Evolutionary conservation across 306 rosid genomes (phyloP).

Genomic region (Cajanus cajan): DNA sequence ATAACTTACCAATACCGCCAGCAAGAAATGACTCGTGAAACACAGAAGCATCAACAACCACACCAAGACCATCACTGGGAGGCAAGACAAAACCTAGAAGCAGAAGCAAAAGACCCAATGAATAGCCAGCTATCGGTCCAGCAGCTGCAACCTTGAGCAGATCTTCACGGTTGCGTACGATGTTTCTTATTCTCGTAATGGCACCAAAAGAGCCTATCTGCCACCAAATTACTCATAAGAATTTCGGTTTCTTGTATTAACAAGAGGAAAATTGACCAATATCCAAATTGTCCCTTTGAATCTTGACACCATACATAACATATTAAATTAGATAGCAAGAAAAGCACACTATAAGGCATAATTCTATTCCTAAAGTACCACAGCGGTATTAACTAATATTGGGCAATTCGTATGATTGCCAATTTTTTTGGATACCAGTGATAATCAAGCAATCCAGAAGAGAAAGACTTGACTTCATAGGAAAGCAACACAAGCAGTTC

Average conservation of each 20-base stretch:
- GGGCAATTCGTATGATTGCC: background rate
- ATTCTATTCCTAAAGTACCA: background rate
- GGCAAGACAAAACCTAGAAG: slow-evolving; percentile 86
- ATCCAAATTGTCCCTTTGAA: slow-evolving; percentile 12
- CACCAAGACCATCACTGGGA: slow-evolving; percentile 87
- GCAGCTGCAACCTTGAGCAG: slow-evolving; percentile 90
- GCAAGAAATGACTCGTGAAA: slow-evolving; percentile 95
- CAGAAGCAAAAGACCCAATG: slow-evolving; percentile 75
- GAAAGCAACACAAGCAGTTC: slow-evolving; percentile 22
- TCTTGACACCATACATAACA: slow-evolving; percentile 11
- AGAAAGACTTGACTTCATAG: background rate
- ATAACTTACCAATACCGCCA: slow-evolving; percentile 84
- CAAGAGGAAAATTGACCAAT: slow-evolving; percentile 6
- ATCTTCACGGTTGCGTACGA: slow-evolving; percentile 90
- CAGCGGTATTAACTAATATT: background rate
- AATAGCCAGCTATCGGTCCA: slow-evolving; percentile 94
- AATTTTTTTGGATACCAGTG: background rate
- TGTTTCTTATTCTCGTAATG: slow-evolving; percentile 85
- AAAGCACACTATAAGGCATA: background rate
- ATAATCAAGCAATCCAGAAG: slow-evolving; percentile 19
- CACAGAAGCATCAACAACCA: slow-evolving; percentile 80
- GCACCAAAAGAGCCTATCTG: slow-evolving; percentile 99
- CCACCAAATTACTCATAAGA: slow-evolving; percentile 70
- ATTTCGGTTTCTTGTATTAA: slow-evolving; percentile 22
- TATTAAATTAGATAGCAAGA: background rate